Evolutionary conservation across 768 basidiomycete species (phyloP).

Genomic region (Termitomyces eurrhizus): DNA sequence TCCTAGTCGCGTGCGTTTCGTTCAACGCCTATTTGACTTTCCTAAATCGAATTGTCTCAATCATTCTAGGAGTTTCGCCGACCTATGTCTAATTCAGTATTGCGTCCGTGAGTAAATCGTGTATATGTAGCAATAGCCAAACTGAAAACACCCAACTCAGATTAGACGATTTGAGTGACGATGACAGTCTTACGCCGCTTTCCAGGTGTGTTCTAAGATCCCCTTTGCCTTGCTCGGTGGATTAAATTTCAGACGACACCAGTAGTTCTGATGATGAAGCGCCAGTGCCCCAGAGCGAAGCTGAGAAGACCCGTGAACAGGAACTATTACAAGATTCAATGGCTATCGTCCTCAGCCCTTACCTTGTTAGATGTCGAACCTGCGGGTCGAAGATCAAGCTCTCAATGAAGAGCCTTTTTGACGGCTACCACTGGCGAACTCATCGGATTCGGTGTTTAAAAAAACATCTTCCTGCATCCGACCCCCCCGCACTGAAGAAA

Average conservation of each 20-base stretch:
- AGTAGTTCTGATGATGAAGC: conserved; percentile 4
- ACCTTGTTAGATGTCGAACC: conserved; percentile 49
- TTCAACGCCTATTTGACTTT: conserved; percentile 2
- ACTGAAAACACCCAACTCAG: conserved; percentile 25
- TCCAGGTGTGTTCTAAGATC: conserved; percentile 10
- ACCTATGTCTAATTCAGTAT: conserved; percentile 38
- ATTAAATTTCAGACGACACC: not conserved
- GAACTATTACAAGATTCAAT: conserved; percentile 50
- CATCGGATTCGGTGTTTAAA: conserved; percentile 60
- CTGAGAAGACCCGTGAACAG: conserved; percentile 47
- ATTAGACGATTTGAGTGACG: conserved; percentile 10
- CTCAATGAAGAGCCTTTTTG: conserved; percentile 62
- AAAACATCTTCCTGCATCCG: conserved; percentile 20
- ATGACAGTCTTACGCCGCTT: conserved; percentile 11
- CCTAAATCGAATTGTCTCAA: conserved; percentile 1
- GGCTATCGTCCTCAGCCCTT: conserved; percentile 46
- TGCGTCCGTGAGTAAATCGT: conserved; percentile 52
- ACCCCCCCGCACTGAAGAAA: conserved; percentile 6
- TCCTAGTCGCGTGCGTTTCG: conserved; percentile 9
- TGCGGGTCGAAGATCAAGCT: conserved; percentile 61
- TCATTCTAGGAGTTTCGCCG: conserved; percentile 15
- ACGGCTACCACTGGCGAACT: conserved; percentile 64
- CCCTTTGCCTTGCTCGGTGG: not conserved
- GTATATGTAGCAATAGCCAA: conserved; percentile 35
- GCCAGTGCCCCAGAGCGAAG: conserved; percentile 30